These are phyloP conservation scores for Gliomastix tumulicola DNA, from an alignment of 2,329 filamentous ascomycete species.

Conservation along the genomic window DNA sequence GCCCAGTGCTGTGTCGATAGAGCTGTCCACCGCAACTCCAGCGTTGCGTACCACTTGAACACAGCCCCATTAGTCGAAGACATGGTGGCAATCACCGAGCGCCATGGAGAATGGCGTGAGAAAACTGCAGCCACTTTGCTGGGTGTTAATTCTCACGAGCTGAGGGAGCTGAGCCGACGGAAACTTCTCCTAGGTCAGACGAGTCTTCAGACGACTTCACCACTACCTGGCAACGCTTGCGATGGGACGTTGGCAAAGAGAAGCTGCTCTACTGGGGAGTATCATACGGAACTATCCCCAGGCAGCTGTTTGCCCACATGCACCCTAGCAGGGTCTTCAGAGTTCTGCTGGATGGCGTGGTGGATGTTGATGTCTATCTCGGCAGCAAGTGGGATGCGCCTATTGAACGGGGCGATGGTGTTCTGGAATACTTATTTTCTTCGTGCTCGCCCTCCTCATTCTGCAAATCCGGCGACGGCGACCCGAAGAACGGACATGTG, in stretches of 20 bases:
- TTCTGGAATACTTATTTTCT: background rate
- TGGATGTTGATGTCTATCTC: background rate
- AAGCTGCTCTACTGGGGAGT: background rate
- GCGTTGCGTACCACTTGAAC: background rate
- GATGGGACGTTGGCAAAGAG: background rate
- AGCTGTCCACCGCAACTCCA: background rate
- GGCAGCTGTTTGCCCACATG: background rate
- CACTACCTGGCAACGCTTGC: background rate
- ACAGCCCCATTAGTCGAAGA: background rate
- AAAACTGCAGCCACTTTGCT: background rate
- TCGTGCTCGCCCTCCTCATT: background rate
- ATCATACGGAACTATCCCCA: background rate
- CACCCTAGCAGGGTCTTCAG: background rate
- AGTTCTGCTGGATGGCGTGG: background rate
- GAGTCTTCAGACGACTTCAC: no score
- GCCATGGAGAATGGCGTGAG: background rate
- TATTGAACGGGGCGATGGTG: background rate
- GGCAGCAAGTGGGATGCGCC: background rate
- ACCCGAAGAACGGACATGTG: background rate
- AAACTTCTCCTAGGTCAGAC: no score
- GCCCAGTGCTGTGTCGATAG: background rate
- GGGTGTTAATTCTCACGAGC: no score
- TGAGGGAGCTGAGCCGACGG: background rate
- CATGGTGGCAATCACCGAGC: background rate
- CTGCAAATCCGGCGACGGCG: background rate